Percentiles rank a stretch among this genome's conserved stretches.
Conservation (phyloP, 164 flowering plant species). For the Vitis cinerea region DNA sequence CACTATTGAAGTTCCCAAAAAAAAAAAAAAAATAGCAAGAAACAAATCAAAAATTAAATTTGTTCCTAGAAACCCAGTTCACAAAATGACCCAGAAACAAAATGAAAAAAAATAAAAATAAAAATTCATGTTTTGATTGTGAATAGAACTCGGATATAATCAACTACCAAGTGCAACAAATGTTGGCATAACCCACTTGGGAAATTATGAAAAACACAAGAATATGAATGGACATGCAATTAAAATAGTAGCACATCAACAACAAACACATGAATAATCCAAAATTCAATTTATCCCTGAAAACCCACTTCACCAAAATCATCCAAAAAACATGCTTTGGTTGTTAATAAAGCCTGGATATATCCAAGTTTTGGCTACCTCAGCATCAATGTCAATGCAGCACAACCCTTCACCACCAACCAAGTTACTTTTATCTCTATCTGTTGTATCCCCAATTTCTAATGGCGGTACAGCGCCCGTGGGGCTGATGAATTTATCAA, state of each 20-base stretch:
- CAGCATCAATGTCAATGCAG: conserved; percentile 50
- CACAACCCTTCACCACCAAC: conserved; percentile 17
- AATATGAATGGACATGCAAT: no score
- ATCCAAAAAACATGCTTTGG: background rate
- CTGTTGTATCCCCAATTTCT: conserved; percentile 1
- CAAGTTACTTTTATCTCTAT: background rate
- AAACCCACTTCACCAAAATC: conserved; percentile 3
- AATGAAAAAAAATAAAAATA: no score
- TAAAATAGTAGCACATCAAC: no score
- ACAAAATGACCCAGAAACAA: no score
- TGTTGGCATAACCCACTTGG: no score
- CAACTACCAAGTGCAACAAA: no score
- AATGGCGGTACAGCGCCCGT: background rate
- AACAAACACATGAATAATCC: no score
- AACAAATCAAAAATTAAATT: background rate
- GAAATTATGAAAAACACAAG: no score
- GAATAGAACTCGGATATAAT: no score
- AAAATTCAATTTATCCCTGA: no score
- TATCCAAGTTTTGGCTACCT: conserved; percentile 91
- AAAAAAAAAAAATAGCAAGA: background rate
- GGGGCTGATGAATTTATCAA: conserved; percentile 49
- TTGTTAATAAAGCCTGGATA: conserved; percentile 63
- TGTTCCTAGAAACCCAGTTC: background rate
- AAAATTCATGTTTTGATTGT: no score
- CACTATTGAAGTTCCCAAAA: no score